Conservation (phyloP, 208 protist genomes). For the Crithidia sp. region DNA sequence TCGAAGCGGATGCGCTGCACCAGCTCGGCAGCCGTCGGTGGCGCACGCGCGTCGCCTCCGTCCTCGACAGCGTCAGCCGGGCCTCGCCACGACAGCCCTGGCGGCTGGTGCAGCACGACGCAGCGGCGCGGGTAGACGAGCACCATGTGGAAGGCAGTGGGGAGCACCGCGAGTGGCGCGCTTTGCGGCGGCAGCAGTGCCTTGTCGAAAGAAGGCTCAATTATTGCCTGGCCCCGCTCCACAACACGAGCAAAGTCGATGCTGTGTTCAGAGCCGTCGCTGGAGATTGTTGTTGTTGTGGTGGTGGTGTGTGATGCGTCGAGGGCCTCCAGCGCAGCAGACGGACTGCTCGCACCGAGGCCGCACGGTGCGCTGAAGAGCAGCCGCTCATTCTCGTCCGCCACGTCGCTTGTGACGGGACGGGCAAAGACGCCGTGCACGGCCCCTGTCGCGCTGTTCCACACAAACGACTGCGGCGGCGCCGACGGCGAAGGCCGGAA, state of each 20-base stretch:
- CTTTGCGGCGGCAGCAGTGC: slow-evolving; percentile 4
- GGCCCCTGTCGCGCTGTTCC: slow-evolving; percentile 51
- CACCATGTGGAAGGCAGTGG: slow-evolving; percentile 95
- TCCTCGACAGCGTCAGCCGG: slow-evolving; percentile 18
- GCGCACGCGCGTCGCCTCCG: neutral
- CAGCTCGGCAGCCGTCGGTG: slow-evolving; percentile 61
- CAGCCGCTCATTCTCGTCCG: slow-evolving; percentile 21
- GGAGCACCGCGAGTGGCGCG: slow-evolving; percentile 50
- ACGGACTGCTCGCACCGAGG: neutral
- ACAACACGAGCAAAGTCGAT: slow-evolving; percentile 22
- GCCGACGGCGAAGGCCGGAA: slow-evolving; percentile 41
- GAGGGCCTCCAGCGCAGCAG: neutral
- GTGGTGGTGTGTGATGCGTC: neutral
- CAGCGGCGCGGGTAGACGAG: slow-evolving; percentile 84
- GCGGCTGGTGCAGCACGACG: slow-evolving; percentile 80
- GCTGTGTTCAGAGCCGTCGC: slow-evolving; percentile 5
- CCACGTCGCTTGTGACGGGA: slow-evolving; percentile 5
- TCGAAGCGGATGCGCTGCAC: slow-evolving; percentile 74
- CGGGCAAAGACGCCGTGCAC: slow-evolving; percentile 62
- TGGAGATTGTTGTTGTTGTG: too few species aligned
- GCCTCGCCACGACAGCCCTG: slow-evolving; percentile 73
- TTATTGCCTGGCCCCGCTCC: neutral
- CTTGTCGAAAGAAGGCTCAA: neutral
- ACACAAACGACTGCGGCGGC: slow-evolving; percentile 60
- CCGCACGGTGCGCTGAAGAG: slow-evolving; percentile 14